Base-by-base conservation (phyloP, 179 eudicot genomes). In the Silene coronaria region DNA sequence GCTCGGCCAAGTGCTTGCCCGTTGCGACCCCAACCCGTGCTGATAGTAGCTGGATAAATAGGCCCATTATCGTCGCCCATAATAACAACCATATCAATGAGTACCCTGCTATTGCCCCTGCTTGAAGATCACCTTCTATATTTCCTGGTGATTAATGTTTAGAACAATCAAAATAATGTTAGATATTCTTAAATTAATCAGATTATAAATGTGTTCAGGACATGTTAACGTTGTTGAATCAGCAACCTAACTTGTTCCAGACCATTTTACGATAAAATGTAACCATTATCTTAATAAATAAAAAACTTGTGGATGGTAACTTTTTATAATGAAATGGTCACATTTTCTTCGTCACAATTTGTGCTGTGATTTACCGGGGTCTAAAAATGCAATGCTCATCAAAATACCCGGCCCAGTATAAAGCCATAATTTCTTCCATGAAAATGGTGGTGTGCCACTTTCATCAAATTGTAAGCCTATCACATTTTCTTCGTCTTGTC, bases 341-440 rank as follows among this genome's bases (percentile, higher is more conserved):
- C n/a, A n/a, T n/a, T n/a, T n/a, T n/a, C n/a, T n/a, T n/a, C n/a
- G n/a, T n/a, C n/a, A n/a, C n/a, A n/a, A n/a, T n/a, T n/a, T n/a
- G n/a, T n/a, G n/a, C n/a, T n/a, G n/a, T n/a, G n/a, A n/a, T 34
- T 88, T 91, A 3, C 97, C 97, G 6, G 97, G 97, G 85, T 92
- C 97, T 27, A 92, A 74, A 80, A 92, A 92, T 0, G 91, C 93
- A 4, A 91, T 83, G 83, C 96, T 91, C 97, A 92, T 91, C 13
- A 92, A 57, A 58, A 92, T 88, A 3, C 96, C 97, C 0, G 97
- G 97, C 0, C 96, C 96, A 1, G 88, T 91, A 73, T 85, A 93
- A 23, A 69, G 36, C 98, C 97, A 93, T 23, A 91, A 86, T 83
- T 91, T 93, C 65, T 70, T 77, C 91, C 91, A 93, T 9, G 97